Conservation (phyloP, 352 stramenopile genomes). For the Phytophthora cryptogea region DNA sequence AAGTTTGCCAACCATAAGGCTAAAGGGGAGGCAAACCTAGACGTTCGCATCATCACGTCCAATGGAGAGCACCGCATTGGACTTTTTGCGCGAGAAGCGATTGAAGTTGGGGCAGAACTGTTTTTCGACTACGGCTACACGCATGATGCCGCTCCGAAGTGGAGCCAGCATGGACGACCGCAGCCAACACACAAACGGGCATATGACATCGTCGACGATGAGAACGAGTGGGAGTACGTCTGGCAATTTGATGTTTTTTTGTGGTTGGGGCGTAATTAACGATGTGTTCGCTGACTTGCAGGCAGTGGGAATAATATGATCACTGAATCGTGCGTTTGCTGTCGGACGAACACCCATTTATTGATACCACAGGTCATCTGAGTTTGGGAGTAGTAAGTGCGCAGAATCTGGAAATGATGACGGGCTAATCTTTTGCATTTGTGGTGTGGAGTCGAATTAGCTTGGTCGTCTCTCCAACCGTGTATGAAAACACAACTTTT, state of each 20-base stretch:
- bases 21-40: conserved; percentile 69
- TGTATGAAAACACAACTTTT: too few species aligned
- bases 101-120: conserved; percentile 80
- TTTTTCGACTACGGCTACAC: conserved; percentile 86
- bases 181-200: conserved; percentile 17
- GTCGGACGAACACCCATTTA: too few species aligned
- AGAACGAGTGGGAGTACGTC: conserved; percentile 48
- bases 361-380: background rate
- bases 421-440: too few species aligned
- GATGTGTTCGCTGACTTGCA: conserved; percentile 9
- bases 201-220: conserved; percentile 33
- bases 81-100: conserved; percentile 89
- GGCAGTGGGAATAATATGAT: conserved; percentile 20
- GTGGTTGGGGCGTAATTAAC: conserved; percentile 1
- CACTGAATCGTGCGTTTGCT: background rate
- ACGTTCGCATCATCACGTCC: conserved; percentile 81
- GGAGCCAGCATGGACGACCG: conserved; percentile 46
- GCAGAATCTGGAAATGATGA: too few species aligned
- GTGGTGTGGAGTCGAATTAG: too few species aligned
- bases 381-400: background rate
- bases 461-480: too few species aligned
- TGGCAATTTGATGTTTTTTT: background rate
- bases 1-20: conserved; percentile 91
- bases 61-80: conserved; percentile 92
- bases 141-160: conserved; percentile 60